Percentiles rank a stretch among this genome's conserved stretches.
These are phyloP conservation scores for Quercus bicolor DNA, from an alignment of 306 rosid species.

Conservation along the genomic window DNA sequence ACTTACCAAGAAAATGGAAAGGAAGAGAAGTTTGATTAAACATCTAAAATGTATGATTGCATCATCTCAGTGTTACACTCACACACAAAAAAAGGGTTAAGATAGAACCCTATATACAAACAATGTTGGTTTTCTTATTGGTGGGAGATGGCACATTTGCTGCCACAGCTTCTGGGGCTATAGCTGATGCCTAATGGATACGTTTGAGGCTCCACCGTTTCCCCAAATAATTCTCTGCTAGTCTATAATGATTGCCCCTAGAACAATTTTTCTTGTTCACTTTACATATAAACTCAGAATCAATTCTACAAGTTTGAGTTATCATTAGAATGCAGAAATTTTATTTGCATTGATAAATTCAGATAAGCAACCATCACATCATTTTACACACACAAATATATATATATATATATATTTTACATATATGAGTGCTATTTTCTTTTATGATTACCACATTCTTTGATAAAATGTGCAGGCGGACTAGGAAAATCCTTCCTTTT, in stretches of 20 bases:
- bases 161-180: background rate
- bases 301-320: background rate
- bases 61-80: background rate
- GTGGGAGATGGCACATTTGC: too few species aligned
- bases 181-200: background rate
- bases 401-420: background rate
- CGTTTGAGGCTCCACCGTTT: background rate
- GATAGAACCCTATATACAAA: background rate
- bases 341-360: background rate
- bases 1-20: background rate
- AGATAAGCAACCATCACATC: background rate
- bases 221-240: background rate
- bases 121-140: background rate
- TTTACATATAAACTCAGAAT: background rate
- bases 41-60: background rate
- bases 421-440: background rate
- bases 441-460: background rate
- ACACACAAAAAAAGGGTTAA: background rate
- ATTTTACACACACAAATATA: background rate
- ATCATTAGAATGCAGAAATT: background rate
- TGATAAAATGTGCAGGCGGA: constrained; percentile 11
- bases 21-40: background rate
- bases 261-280: background rate
- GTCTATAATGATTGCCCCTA: background rate
- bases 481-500: background rate